Evolutionary conservation across 352 stramenopile genomes (phyloP), one percentile per base, ranked within the genome.

Genomic region (Pythium insidiosum): DNA sequence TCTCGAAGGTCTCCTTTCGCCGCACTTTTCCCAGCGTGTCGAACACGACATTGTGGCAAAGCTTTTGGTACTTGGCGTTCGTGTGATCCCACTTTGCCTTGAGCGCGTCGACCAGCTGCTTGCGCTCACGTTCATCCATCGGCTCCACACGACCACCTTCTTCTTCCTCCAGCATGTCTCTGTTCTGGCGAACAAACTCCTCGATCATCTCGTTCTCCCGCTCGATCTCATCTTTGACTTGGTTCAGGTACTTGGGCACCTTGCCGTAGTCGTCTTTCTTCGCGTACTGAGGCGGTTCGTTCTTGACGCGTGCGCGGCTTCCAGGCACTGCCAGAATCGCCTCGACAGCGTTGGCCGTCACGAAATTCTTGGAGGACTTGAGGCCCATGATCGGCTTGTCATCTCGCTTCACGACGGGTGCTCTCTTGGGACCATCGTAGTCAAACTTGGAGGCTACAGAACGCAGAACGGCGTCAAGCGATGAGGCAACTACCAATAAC

Each of bases 61-160:
- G 73, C 56, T 95, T 96, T 59, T 98, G 92, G 64, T 98, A 98
- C 59, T 96, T 84, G 26, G 55, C 43, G 54, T 98, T 98, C 20
- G 96, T 84, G 24, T 94, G 76, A 49, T 96, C 89, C 90, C 92
- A 98, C 62, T 96, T 95, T 28, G 72, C 73, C 58, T 98, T 97
- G 48, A 98, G 73, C 25, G 73, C 75, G 23, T 95, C 62, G 23
- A 97, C 73, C 38, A 97, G 68, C 28, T 86, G 62, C 33, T 62
- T 36, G 23, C 88, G 79, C 44, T 97, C 88, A 29, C 59, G 50
- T 48, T 97, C 90, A 43, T 93, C 73, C 67, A 97, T 85, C 13
- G 66, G 57, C 51, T 84, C 69, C 51, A 74, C 50, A 30, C 61
- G 47, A 34, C 58, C 66, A 58, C 68, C 63, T 13, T 68, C 63